Percentiles rank a stretch among this genome's conserved stretches.
Evolutionary conservation across 768 basidiomycete genomes (phyloP).

Genomic region (Leccinum arenicola): DNA sequence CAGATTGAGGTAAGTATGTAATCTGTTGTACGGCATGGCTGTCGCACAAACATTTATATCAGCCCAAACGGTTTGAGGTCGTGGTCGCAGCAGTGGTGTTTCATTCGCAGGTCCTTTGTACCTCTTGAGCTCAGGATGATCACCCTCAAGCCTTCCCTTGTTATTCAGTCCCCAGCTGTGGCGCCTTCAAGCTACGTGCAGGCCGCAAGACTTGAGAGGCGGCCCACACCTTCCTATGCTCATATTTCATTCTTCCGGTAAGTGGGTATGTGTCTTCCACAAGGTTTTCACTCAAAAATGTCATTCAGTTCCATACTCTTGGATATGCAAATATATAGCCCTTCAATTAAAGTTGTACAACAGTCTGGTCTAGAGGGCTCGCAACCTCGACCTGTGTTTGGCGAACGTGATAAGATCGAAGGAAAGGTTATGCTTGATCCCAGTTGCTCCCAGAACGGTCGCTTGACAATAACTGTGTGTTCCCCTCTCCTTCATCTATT

Average conservation of each 20-base stretch:
- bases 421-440: slow-evolving; percentile 60
- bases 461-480: slow-evolving; percentile 53
- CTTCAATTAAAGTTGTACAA: slow-evolving; percentile 51
- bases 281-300: slow-evolving; percentile 4
- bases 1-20: slow-evolving; percentile 12
- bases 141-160: slow-evolving; percentile 17
- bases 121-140: slow-evolving; percentile 17
- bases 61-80: slow-evolving; percentile 1
- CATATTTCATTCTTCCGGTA: slow-evolving; percentile 53
- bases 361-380: slow-evolving; percentile 23
- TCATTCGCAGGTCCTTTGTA: background rate
- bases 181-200: slow-evolving; percentile 36
- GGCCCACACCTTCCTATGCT: slow-evolving; percentile 30
- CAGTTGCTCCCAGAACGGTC: slow-evolving; percentile 50
- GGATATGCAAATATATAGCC: slow-evolving; percentile 60
- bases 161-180: slow-evolving; percentile 5
- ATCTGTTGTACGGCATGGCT: slow-evolving; percentile 23
- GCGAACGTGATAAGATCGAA: slow-evolving; percentile 55
- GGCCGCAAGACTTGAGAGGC: slow-evolving; percentile 19
- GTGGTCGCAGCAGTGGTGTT: background rate
- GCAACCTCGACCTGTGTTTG: slow-evolving; percentile 49
- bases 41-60: slow-evolving; percentile 17
- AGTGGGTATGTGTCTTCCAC: slow-evolving; percentile 9
- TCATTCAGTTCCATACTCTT: slow-evolving; percentile 48
- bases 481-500: background rate